phyloP scores from a whole-genome alignment of 2,329 filamentous ascomycete genomes.

The Sporothrix pseudoabietina region DNA sequence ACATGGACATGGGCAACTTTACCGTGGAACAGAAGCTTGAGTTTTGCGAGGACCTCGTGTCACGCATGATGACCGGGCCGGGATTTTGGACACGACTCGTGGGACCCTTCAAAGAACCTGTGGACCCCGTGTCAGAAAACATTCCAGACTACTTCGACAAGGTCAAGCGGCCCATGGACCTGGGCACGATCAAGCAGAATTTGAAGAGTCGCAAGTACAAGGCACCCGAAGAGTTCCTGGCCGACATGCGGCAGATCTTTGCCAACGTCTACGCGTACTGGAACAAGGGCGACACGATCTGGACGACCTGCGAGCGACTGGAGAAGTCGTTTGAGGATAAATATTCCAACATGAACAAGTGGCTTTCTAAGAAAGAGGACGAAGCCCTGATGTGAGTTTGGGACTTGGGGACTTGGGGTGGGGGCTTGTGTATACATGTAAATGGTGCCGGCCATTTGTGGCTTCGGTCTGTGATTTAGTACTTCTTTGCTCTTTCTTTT shows the following conservation, averaged over 20 bases:
- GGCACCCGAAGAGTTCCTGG: conserved; percentile 56
- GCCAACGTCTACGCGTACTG: conserved; percentile 67
- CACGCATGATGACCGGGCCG: conserved; percentile 63
- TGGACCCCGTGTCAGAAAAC: conserved; percentile 57
- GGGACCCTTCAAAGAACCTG: conserved; percentile 62
- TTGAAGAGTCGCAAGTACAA: conserved; percentile 58
- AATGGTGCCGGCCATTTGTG: neutral
- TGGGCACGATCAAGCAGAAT: conserved; percentile 61
- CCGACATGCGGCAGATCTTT: conserved; percentile 64
- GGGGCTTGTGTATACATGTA: neutral
- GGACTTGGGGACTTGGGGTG: neutral
- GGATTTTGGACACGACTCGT: conserved; percentile 69
- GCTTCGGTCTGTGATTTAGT: neutral
- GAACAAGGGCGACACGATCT: conserved; percentile 58
- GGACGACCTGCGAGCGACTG: conserved; percentile 57
- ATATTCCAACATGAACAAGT: conserved; percentile 61
- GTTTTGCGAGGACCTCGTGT: conserved; percentile 61
- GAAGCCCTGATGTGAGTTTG: neutral
- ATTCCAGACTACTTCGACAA: conserved; percentile 65
- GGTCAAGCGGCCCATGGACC: conserved; percentile 63
- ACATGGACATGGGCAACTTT: conserved; percentile 39
- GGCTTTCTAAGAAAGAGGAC: conserved; percentile 53
- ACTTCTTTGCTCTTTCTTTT: neutral
- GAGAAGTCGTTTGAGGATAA: conserved; percentile 53
- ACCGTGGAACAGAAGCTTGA: conserved; percentile 53